phyloP scores from a whole-genome alignment of 169 alveolate genomes.

The Cryptosporidium viatorum region DNA sequence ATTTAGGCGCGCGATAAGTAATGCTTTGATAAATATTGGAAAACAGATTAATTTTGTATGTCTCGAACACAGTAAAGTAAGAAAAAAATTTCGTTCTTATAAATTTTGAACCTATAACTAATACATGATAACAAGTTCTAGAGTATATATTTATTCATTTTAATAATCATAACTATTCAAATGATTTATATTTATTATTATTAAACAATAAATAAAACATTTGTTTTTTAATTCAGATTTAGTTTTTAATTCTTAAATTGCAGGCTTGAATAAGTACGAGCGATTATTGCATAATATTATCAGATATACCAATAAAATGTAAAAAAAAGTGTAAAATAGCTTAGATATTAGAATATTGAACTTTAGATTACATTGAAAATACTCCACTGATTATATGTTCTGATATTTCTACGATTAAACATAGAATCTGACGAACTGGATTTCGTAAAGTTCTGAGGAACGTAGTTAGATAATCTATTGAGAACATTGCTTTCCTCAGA shows the following conservation, averaged over 20 bases:
- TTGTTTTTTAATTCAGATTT: no score
- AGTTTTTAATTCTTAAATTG: no score
- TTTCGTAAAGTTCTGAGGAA: constrained; percentile 10
- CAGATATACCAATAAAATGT: no score
- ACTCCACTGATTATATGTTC: constrained; percentile 21
- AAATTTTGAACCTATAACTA: no score
- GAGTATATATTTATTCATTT: no score
- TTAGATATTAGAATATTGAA: background rate
- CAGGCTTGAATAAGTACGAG: no score
- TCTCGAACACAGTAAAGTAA: background rate
- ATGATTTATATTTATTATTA: no score
- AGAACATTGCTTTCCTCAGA: background rate
- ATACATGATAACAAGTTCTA: no score
- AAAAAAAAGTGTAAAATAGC: background rate
- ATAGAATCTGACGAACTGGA: background rate
- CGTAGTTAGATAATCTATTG: background rate
- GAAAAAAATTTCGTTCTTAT: no score
- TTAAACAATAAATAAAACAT: no score
- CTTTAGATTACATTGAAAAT: constrained; percentile 3
- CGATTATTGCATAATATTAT: no score
- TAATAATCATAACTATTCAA: no score
- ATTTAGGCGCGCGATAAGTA: background rate
- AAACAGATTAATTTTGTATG: background rate
- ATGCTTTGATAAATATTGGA: background rate
- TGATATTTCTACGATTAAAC: background rate